Conservation (phyloP, 768 basidiomycete genomes). For the Gelatoporia subvermispora region DNA sequence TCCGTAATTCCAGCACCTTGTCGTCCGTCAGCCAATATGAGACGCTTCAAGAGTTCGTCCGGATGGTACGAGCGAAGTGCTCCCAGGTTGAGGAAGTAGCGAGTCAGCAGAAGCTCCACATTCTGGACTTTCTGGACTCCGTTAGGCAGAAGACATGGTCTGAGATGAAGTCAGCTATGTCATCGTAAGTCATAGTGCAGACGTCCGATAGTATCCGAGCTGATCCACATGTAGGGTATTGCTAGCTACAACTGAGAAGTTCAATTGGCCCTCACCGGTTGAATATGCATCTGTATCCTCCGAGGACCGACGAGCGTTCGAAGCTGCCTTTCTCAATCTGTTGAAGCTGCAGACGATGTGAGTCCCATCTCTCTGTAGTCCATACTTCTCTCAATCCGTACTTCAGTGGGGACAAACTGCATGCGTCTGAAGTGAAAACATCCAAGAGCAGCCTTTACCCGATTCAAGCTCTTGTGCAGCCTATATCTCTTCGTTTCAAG, state of each 20-base stretch:
- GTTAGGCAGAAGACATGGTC: constrained; percentile 73
- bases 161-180: constrained; percentile 63
- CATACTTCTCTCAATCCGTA: neutral
- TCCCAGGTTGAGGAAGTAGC: constrained; percentile 39
- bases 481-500: constrained; percentile 83
- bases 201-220: neutral
- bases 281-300: constrained; percentile 51
- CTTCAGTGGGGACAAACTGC: constrained; percentile 50
- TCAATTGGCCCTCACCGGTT: constrained; percentile 83
- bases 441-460: constrained; percentile 60
- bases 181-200: constrained; percentile 42
- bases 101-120: constrained; percentile 46
- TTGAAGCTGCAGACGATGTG: constrained; percentile 76
- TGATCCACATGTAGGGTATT: constrained; percentile 52
- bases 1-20: constrained; percentile 33
- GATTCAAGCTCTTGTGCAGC: constrained; percentile 76
- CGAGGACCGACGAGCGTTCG: constrained; percentile 61
- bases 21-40: constrained; percentile 52
- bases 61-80: constrained; percentile 41
- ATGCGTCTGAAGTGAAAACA: constrained; percentile 17
- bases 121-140: constrained; percentile 57
- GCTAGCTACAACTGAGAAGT: constrained; percentile 56
- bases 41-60: constrained; percentile 57
- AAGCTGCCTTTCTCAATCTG: constrained; percentile 71
- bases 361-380: constrained; percentile 24